Percentiles rank a stretch among this genome's conserved stretches.
These are phyloP conservation scores for Xylariomycetidae sp. DNA, from an alignment of 2,329 filamentous ascomycete species.

Conservation along the genomic window DNA sequence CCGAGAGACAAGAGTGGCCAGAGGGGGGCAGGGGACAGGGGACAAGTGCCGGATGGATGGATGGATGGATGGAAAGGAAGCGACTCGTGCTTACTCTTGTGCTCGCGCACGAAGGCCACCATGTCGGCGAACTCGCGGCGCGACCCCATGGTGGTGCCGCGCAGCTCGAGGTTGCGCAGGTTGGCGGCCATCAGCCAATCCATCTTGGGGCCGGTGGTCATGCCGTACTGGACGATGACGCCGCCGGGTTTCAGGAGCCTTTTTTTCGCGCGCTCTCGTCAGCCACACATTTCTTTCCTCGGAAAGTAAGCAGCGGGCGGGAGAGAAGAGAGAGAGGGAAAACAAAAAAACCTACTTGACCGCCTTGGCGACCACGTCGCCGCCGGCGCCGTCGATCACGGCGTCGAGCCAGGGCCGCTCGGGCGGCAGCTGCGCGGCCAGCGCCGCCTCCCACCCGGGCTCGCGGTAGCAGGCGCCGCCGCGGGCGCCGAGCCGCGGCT, in stretches of 20 bases:
- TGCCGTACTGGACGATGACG: conserved; percentile 81
- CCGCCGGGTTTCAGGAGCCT: conserved; percentile 74
- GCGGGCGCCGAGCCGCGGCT: conserved; percentile 63
- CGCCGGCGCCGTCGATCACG: conserved; percentile 86
- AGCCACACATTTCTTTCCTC: too few relatives aligned
- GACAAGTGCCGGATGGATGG: too few relatives aligned
- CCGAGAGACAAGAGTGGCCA: too few relatives aligned
- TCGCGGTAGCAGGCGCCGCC: conserved; percentile 81
- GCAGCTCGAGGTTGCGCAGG: conserved; percentile 80
- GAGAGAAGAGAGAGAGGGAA: too few relatives aligned
- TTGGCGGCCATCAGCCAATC: conserved; percentile 79
- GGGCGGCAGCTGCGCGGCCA: conserved; percentile 55
- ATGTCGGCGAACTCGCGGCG: conserved; percentile 86
- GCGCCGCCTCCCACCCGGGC: conserved; percentile 69
- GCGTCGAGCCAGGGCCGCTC: conserved; percentile 69
- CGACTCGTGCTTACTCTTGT: too few relatives aligned
- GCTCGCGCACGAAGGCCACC: conserved; percentile 70
- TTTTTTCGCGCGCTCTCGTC: too few relatives aligned
- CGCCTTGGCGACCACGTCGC: conserved; percentile 65
- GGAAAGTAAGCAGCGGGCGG: too few relatives aligned
- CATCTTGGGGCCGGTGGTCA: conserved; percentile 84
- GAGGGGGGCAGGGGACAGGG: too few relatives aligned
- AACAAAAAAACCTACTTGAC: too few relatives aligned
- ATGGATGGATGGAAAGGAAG: too few relatives aligned
- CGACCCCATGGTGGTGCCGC: conserved; percentile 87